A percentile compares a stretch with the other conserved stretches of the same genome.
phyloP scores from a whole-genome alignment of 176 grass and related monocot species.

The Oryza officinalis region DNA sequence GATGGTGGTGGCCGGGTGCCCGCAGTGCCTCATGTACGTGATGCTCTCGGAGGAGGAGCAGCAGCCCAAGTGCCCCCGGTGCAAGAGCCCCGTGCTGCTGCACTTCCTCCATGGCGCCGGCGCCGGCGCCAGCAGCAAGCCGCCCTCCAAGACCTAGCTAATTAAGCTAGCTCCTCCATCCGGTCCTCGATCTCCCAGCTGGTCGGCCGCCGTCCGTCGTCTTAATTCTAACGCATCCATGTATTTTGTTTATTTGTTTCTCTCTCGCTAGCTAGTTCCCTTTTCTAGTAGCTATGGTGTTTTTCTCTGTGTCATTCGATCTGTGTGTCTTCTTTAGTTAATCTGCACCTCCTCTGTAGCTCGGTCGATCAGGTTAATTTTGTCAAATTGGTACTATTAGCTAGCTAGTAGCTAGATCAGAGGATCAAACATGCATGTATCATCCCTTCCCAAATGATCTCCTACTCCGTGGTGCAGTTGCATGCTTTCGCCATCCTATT shows the following conservation, averaged over 20 bases:
- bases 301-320: background rate
- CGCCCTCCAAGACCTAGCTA: constrained; percentile 22
- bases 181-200: background rate
- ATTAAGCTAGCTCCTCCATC: no score
- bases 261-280: background rate
- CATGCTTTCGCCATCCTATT: background rate
- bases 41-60: constrained; percentile 64
- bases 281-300: background rate
- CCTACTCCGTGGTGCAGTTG: background rate
- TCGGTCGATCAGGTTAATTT: background rate
- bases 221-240: background rate
- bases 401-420: background rate
- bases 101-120: constrained; percentile 39
- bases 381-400: background rate
- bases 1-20: constrained; percentile 72
- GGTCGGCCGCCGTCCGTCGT: background rate
- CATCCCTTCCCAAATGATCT: background rate
- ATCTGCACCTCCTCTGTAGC: background rate
- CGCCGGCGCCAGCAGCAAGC: background rate
- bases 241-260: background rate
- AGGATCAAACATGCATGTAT: background rate
- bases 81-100: constrained; percentile 68
- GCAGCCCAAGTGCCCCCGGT: constrained; percentile 64
- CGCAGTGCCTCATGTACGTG: constrained; percentile 80
- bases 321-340: background rate